Base-by-base conservation (phyloP, 345 rosid genomes). In the Pistacia atlantica region DNA sequence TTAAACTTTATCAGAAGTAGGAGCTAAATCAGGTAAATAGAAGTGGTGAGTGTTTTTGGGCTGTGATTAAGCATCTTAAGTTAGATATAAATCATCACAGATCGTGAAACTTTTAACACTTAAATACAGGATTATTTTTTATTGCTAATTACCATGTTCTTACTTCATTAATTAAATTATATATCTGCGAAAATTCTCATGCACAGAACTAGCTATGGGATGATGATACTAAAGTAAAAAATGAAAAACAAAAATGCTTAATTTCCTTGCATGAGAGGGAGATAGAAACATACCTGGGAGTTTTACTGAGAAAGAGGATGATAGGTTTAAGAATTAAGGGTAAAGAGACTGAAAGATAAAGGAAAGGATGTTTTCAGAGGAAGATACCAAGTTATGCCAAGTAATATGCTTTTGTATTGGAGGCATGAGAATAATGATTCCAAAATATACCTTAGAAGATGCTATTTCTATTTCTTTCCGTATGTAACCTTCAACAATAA, bases 381-480 rank as follows among this genome's bases (percentile, higher is more conserved):
- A 54, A 68, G 66, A 67, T n/a, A 71, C 37, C 4, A 65, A 69
- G 4, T 49, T 65, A 61, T 58, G 61, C 57, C 65, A 55, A 54
- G 76, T 75, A 77, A 85, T 80, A 85, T 80, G 54, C 85, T 82
- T 42, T 42, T 42, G 46, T 7, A 72, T 75, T 73, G 3, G 12
- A 25, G 20, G 38, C 25, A 49, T 12, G 8, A 49, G 10, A 67
- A 67, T 16, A 25, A 2, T 6, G 5, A 56, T 55, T 56, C 11
- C 74, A 52, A 76, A 49, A 58, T 67, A 12, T 76, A 46, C 79
- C 35, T 11, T 22, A 56, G 80, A 77, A 77, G 64, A 77, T 77
- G 3, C 75, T 10, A 14, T 37, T 62, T 31, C 35, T 31, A 31
- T 48, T 57, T 11, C 0, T 31, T 7, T 42, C 46, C 9, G 8